These are phyloP conservation scores for Pistacia vera DNA, from an alignment of 345 rosid species.

Conservation along the genomic window DNA sequence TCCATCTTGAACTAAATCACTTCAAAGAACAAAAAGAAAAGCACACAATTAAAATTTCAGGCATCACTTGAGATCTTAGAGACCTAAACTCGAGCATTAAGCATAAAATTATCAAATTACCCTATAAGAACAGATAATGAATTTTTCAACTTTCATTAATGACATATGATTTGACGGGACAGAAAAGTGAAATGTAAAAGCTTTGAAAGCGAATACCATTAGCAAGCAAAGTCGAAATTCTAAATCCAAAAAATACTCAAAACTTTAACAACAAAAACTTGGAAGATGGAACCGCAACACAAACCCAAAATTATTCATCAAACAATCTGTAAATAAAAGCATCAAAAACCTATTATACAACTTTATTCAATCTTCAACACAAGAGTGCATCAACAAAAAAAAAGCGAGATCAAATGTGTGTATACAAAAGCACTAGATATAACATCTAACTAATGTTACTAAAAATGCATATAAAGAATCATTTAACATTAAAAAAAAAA, in stretches of 20 bases:
- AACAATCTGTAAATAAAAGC: background rate
- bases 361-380: background rate
- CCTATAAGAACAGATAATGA: too few species aligned
- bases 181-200: too few species aligned
- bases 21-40: background rate
- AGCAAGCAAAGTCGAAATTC: background rate
- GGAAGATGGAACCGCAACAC: background rate
- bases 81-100: too few species aligned
- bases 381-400: background rate
- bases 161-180: too few species aligned
- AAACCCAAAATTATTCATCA: background rate
- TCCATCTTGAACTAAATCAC: slow-evolving; percentile 33
- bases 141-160: too few species aligned
- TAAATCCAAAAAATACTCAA: background rate
- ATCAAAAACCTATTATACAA: background rate
- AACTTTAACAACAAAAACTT: background rate
- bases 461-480: background rate
- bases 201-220: too few species aligned
- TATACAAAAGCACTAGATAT: background rate
- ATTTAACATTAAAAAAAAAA: background rate
- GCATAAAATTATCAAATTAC: too few species aligned
- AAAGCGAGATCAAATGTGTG: background rate
- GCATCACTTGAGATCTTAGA: too few species aligned
- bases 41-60: background rate
- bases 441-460: background rate